phyloP scores from a whole-genome alignment of 1,139 yeast species.

The Lodderomyces parapsilosis region DNA sequence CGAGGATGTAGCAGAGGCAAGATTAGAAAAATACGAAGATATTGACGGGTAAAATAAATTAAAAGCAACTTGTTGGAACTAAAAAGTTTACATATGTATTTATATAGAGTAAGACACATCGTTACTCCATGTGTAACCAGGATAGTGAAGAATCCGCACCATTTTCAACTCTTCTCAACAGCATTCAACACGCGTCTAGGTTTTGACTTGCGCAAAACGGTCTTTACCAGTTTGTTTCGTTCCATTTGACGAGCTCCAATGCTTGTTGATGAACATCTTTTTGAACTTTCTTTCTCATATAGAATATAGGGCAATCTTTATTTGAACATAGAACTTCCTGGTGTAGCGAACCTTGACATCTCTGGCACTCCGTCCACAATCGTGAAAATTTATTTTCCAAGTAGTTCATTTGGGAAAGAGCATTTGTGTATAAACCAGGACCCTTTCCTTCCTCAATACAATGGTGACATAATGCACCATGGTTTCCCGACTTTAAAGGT shows the following conservation, averaged over 20 bases:
- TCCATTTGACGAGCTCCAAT: conserved; percentile 72
- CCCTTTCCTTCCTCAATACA: conserved; percentile 76
- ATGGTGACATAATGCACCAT: conserved; percentile 80
- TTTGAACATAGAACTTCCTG: conserved; percentile 95
- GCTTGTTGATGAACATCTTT: conserved; percentile 76
- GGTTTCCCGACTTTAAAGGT: conserved; percentile 64
- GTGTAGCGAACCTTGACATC: conserved; percentile 94
- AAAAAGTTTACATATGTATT: too few species aligned
- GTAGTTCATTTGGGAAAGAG: conserved; percentile 75
- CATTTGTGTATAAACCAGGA: conserved; percentile 75
- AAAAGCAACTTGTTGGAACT: too few species aligned
- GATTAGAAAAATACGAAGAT: conserved; percentile 52
- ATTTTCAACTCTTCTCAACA: too few species aligned
- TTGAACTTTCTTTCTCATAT: conserved; percentile 94
- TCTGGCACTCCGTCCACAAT: conserved; percentile 97
- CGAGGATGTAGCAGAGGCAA: conserved; percentile 59
- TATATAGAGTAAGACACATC: too few species aligned
- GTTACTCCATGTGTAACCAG: too few species aligned
- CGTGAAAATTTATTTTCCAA: conserved; percentile 82
- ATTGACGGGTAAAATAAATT: conserved; percentile 24
- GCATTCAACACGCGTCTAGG: too few species aligned
- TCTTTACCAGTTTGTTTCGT: conserved; percentile 53
- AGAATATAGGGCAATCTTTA: conserved; percentile 95
- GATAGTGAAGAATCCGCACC: too few species aligned
- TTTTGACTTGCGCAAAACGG: too few species aligned